phyloP scores from a whole-genome alignment of 257 asterid species.

The Nicotiana attenuata region DNA sequence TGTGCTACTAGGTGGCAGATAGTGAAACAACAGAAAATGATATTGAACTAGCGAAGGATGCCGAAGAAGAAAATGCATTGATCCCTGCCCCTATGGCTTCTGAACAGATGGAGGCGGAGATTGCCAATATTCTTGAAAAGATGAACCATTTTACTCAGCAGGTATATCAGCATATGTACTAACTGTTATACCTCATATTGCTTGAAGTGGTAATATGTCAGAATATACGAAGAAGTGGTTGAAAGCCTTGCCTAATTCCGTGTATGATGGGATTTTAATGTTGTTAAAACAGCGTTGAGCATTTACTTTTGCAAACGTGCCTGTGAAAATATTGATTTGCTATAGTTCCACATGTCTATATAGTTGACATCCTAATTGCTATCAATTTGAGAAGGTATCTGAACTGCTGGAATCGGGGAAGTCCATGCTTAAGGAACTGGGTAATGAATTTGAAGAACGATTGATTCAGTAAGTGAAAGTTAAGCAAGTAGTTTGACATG shows the following conservation, averaged over 20 bases:
- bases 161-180: conserved; percentile 45
- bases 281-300: background rate
- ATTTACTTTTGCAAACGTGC: background rate
- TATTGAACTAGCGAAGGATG: conserved; percentile 25
- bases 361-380: background rate
- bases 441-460: conserved; percentile 69
- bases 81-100: conserved; percentile 28
- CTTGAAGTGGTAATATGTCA: background rate
- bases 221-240: background rate
- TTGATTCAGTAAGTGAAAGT: conserved; percentile 51
- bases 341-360: background rate
- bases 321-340: background rate
- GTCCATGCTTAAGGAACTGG: conserved; percentile 66
- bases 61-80: conserved; percentile 48
- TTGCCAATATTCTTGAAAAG: conserved; percentile 69
- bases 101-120: conserved; percentile 58
- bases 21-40: conserved; percentile 26
- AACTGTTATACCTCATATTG: background rate
- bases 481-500: background rate
- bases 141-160: conserved; percentile 56
- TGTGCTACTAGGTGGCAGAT: conserved; percentile 22
- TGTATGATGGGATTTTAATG: background rate
- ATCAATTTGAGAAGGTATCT: conserved; percentile 48
- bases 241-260: background rate
- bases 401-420: conserved; percentile 85